phyloP scores from a whole-genome alignment of 495 filamentous ascomycete species.

The Penicillium macrosclerotiorum region DNA sequence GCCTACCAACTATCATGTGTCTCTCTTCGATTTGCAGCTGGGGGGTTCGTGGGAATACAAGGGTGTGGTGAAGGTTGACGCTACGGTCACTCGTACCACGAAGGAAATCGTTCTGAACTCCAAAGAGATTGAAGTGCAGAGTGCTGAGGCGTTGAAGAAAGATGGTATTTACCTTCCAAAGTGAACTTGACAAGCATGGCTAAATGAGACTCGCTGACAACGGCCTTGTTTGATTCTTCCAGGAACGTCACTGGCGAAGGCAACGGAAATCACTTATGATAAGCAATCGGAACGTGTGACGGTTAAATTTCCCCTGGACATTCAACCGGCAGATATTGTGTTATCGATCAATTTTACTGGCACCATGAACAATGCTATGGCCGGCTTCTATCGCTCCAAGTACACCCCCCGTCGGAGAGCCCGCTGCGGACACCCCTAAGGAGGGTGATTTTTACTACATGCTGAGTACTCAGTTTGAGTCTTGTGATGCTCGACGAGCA shows the following conservation, averaged over 20 bases:
- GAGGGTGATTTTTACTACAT: conserved; percentile 84
- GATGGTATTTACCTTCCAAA: conserved; percentile 25
- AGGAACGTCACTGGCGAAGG: conserved; percentile 47
- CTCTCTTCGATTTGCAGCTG: conserved; percentile 74
- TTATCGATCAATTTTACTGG: conserved; percentile 79
- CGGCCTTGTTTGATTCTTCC: neutral
- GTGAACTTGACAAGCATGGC: neutral
- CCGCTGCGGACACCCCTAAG: conserved; percentile 68
- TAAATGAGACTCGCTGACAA: conserved; percentile 8
- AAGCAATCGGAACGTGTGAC: conserved; percentile 74
- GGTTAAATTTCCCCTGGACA: conserved; percentile 65
- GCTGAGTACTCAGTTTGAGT: conserved; percentile 96
- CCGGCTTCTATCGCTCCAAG: conserved; percentile 92
- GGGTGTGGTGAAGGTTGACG: conserved; percentile 67
- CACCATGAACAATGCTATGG: conserved; percentile 90
- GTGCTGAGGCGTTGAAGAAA: conserved; percentile 31
- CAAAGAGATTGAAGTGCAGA: conserved; percentile 43
- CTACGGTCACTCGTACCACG: conserved; percentile 59
- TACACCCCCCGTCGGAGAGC: conserved; percentile 77
- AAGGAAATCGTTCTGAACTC: conserved; percentile 74
- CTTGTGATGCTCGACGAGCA: conserved; percentile 88
- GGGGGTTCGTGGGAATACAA: conserved; percentile 73
- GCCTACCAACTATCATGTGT: conserved; percentile 81
- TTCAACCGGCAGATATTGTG: conserved; percentile 58
- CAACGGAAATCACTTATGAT: conserved; percentile 72